Base-by-base conservation (phyloP, 108 stramenopile genomes). In the Cyclostephanos tholiformis region DNA sequence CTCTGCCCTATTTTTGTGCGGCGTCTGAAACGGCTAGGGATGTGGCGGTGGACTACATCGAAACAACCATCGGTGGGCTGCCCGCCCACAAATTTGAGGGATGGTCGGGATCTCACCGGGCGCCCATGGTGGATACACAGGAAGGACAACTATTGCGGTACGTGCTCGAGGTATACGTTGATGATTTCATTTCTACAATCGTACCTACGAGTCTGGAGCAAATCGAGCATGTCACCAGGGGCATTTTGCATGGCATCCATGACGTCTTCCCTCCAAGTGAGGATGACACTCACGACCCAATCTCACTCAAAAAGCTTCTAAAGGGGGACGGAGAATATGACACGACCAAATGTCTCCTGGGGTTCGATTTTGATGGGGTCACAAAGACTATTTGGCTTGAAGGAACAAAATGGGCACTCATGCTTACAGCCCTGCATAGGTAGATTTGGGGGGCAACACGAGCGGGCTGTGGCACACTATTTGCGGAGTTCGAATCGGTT, bases 241-340 rank as follows among this genome's bases (percentile, higher is more conserved):
- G 23, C 19, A 22, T 63, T 1, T 13, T 63, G 41, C 20, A 25
- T 19, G 62, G 62, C 0, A 27, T 14, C 32, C 32, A 32, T 4
- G 4, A 32, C 4, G 32, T 32, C 32, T 32, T 32, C 32, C 32
- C 32, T 32, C 41, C 62, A 1, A 63, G 14, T 9, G 7, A 19
- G 19, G 41, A 63, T n/a, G 41, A 29, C 1, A 19, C 2, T 9
- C 1, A 6, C 8, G 64, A 65, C 50, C 64, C 64, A 5, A 65
- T 65, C 64, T 65, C 64, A 26, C 22, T 44, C 39, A 65, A 65
- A 44, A 65, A 65, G 38, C 29, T 65, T 5, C 1, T 0, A 0
- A 27, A 22, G 41, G 64, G 35, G 7, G 64, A 65, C 1, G 29
- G 32, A 2, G 9, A 1, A 6, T 65, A 11, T 3, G 6, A 22